These are phyloP conservation scores for Arctium lappa DNA, from an alignment of 129 eudicot genomes.

Conservation along the genomic window DNA sequence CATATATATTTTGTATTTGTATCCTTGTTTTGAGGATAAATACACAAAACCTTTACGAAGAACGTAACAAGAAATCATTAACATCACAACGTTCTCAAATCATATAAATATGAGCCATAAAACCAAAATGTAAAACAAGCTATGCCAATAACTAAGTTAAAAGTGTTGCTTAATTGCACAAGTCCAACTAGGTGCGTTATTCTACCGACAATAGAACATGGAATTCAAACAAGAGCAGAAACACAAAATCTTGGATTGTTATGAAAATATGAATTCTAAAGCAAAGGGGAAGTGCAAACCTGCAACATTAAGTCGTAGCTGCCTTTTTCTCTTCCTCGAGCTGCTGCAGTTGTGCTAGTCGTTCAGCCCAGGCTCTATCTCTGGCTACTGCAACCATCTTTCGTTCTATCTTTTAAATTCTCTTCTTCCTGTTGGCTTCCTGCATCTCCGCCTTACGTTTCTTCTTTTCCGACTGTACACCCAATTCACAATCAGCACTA, in stretches of 20 bases:
- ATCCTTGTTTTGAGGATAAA: no score
- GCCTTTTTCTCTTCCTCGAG: conserved; percentile 63
- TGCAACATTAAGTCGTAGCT: conserved; percentile 27
- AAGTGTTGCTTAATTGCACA: no score
- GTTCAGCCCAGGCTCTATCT: conserved; percentile 89
- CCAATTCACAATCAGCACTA: not conserved
- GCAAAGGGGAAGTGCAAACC: not conserved
- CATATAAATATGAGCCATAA: no score
- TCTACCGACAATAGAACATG: no score
- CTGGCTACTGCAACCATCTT: conserved; percentile 99
- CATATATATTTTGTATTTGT: no score
- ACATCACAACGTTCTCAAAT: no score
- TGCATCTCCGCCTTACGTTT: conserved; percentile 73
- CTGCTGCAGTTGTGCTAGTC: conserved; percentile 65
- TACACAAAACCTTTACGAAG: no score
- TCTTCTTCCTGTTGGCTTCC: conserved; percentile 76
- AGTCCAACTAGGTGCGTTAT: no score
- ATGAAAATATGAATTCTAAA: not conserved
- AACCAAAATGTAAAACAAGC: no score
- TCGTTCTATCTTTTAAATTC: conserved; percentile 59
- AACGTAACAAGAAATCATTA: no score
- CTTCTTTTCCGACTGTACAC: conserved; percentile 67
- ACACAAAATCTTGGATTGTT: not conserved
- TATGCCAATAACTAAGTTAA: no score
- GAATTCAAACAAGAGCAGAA: no score